phyloP scores from a whole-genome alignment of 1,284 basidiomycete species.

The Sporisorium scitamineum region DNA sequence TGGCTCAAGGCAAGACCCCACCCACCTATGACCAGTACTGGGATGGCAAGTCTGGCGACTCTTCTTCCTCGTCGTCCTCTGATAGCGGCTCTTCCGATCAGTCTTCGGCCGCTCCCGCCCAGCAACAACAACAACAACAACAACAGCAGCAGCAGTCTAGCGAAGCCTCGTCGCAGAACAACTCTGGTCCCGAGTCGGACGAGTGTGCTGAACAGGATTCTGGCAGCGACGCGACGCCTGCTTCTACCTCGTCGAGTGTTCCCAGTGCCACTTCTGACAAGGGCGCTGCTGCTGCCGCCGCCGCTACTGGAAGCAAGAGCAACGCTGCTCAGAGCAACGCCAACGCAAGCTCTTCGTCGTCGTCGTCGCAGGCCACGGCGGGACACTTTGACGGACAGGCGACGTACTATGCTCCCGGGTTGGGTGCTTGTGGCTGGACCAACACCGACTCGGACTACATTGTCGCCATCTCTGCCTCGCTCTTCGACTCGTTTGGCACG shows the following conservation, averaged over 20 bases:
- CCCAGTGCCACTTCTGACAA: constrained; percentile 7
- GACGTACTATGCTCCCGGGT: constrained; percentile 60
- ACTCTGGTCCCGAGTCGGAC: constrained; percentile 19
- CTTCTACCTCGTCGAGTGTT: constrained; percentile 6
- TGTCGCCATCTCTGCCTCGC: constrained; percentile 56
- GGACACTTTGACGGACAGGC: constrained; percentile 63
- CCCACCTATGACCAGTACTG: constrained; percentile 49
- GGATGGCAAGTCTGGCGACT: constrained; percentile 31
- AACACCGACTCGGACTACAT: constrained; percentile 60
- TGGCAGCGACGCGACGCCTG: not conserved
- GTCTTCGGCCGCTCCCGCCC: constrained; percentile 13
- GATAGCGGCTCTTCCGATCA: constrained; percentile 61
- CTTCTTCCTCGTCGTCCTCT: constrained; percentile 64
- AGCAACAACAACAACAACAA: constrained; percentile 13
- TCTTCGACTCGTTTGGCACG: constrained; percentile 55
- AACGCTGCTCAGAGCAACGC: constrained; percentile 16
- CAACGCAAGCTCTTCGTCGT: constrained; percentile 60
- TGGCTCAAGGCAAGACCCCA: constrained; percentile 51
- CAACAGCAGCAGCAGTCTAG: constrained; percentile 3
- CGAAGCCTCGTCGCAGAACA: constrained; percentile 9
- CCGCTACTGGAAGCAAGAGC: constrained; percentile 38
- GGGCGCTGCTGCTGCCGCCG: constrained; percentile 21
- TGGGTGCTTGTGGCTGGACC: constrained; percentile 61
- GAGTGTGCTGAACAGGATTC: constrained; percentile 27
- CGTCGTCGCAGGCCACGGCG: constrained; percentile 65